These are phyloP conservation scores for Albophoma yamanashiensis DNA, from an alignment of 2,329 filamentous ascomycete genomes.

Conservation along the genomic window DNA sequence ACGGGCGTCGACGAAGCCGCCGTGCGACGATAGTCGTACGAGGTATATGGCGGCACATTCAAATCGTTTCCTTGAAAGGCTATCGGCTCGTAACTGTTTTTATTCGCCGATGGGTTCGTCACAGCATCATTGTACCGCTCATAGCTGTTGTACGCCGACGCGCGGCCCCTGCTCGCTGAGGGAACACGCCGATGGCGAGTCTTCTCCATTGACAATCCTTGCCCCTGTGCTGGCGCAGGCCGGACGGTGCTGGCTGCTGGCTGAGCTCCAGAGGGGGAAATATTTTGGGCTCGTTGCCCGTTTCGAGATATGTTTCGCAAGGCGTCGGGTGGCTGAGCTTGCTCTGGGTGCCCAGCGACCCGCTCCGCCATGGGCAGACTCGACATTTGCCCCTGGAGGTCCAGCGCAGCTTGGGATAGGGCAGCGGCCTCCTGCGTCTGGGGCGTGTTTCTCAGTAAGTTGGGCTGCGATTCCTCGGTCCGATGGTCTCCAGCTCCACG, in stretches of 20 bases:
- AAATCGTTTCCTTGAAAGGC: slow-evolving; percentile 13
- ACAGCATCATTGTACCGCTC: slow-evolving; percentile 7
- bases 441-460: background rate
- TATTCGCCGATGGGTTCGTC: slow-evolving; percentile 3
- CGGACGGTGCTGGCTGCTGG: slow-evolving; percentile 2
- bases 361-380: slow-evolving; percentile 12
- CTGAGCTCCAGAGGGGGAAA: background rate
- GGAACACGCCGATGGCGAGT: background rate
- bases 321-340: slow-evolving; percentile 14
- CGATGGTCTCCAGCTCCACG: background rate
- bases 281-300: slow-evolving; percentile 10
- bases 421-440: slow-evolving; percentile 1
- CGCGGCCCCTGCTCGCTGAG: background rate
- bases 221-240: slow-evolving; percentile 1
- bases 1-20: slow-evolving; percentile 10
- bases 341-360: slow-evolving; percentile 18
- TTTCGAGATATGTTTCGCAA: slow-evolving; percentile 22
- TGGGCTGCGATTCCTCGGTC: background rate
- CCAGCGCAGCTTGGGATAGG: slow-evolving; percentile 8
- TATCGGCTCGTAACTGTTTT: slow-evolving; percentile 20
- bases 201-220: background rate
- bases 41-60: slow-evolving; percentile 7
- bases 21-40: slow-evolving; percentile 17
- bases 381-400: slow-evolving; percentile 17
- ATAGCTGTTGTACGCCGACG: slow-evolving; percentile 10